Percentiles rank a stretch among this genome's conserved stretches.
Evolutionary conservation across 108 stramenopile species (phyloP).

Genomic region (Chaetoceros tenuissimus): DNA sequence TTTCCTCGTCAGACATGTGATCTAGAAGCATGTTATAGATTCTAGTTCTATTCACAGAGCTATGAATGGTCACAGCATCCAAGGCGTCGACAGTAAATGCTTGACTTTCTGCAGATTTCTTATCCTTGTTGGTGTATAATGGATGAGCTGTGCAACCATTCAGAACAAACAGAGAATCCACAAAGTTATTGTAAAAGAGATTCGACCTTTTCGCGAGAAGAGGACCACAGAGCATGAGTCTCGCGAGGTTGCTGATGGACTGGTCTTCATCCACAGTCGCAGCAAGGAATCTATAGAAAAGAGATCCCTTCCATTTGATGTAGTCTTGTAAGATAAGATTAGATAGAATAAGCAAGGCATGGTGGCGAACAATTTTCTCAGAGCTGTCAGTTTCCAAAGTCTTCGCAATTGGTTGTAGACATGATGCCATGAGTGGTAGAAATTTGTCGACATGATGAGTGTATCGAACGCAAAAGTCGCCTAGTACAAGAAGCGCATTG

Average conservation of each 20-base stretch:
- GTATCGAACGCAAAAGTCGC: conserved; percentile 87
- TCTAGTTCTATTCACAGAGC: conserved; percentile 26
- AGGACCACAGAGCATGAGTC: conserved; percentile 64
- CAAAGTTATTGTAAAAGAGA: conserved; percentile 80
- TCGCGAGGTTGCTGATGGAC: conserved; percentile 63
- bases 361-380: conserved; percentile 59
- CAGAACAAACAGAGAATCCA: conserved; percentile 87
- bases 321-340: conserved; percentile 90
- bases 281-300: conserved; percentile 86
- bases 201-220: conserved; percentile 65
- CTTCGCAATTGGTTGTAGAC: conserved; percentile 67
- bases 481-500: conserved; percentile 86
- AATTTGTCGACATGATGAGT: conserved; percentile 90
- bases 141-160: conserved; percentile 88
- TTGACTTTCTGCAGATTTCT: conserved; percentile 66
- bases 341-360: conserved; percentile 80
- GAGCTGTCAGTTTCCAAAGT: conserved; percentile 13
- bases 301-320: conserved; percentile 90
- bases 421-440: conserved; percentile 82
- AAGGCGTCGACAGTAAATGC: conserved; percentile 49
- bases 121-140: conserved; percentile 55
- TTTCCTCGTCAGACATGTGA: conserved; percentile 85
- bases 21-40: conserved; percentile 80
- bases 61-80: conserved; percentile 39
- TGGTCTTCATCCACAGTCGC: conserved; percentile 83